phyloP scores from a whole-genome alignment of 139 green algal genomes.

The Coccomyxa sp. region DNA sequence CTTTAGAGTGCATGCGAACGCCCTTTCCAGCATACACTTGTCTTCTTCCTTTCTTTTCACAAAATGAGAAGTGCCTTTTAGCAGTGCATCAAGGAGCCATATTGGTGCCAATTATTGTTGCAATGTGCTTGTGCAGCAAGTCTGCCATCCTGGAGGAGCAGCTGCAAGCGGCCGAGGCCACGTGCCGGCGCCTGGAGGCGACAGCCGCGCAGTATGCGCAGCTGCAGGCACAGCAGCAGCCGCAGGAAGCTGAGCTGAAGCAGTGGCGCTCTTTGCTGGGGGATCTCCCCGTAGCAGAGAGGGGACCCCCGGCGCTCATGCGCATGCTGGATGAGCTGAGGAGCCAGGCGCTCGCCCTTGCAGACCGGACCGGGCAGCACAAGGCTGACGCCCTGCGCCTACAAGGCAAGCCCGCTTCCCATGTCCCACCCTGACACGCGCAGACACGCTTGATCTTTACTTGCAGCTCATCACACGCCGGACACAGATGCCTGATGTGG shows the following conservation, averaged over 20 bases:
- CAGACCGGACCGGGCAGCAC: constrained; percentile 4
- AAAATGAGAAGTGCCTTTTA: neutral
- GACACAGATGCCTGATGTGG: neutral
- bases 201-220: neutral
- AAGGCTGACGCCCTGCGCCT: neutral
- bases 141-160: constrained; percentile 1
- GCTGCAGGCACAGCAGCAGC: neutral
- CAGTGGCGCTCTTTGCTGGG: neutral
- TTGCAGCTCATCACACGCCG: neutral
- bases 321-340: neutral
- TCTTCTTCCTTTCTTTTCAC: neutral
- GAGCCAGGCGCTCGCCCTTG: neutral
- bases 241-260: neutral
- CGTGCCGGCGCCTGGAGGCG: neutral
- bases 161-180: neutral
- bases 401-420: neutral
- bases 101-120: neutral
- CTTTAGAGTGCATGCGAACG: too few relatives aligned
- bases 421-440: too few relatives aligned
- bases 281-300: neutral
- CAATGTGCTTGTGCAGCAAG: neutral
- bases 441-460: neutral
- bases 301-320: neutral
- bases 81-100: neutral
- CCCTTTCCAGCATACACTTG: neutral